These are phyloP conservation scores for Neonectria sp. DNA, from an alignment of 2,329 filamentous ascomycete genomes.

Conservation along the genomic window DNA sequence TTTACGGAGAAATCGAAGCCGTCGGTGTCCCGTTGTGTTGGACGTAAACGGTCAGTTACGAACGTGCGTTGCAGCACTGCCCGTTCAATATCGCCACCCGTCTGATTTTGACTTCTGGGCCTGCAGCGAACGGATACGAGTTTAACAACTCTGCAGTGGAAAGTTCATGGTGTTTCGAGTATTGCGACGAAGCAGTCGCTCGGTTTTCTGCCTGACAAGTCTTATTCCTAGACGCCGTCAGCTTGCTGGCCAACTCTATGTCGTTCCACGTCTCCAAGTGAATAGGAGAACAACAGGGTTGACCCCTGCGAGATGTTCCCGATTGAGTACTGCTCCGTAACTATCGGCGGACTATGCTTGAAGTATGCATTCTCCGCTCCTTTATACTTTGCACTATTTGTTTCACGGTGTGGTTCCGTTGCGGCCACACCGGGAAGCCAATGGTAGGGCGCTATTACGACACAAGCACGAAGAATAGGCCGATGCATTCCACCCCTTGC, in stretches of 20 bases:
- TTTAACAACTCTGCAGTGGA: background rate
- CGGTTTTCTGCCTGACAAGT: background rate
- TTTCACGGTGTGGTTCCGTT: background rate
- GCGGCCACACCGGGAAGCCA: background rate
- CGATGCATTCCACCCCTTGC: too few species aligned
- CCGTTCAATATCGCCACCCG: background rate
- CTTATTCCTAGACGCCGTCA: background rate
- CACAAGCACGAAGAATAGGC: background rate
- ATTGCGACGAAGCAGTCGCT: background rate
- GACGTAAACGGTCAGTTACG: background rate
- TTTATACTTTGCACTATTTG: background rate
- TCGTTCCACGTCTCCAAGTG: background rate
- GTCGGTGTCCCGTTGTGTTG: slow-evolving; percentile 37
- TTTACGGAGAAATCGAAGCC: slow-evolving; percentile 27
- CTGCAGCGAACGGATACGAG: background rate
- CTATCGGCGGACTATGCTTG: background rate
- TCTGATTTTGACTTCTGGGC: background rate
- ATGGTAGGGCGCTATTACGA: background rate
- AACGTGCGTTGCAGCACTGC: background rate
- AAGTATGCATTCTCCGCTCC: background rate
- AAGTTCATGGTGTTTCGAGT: background rate
- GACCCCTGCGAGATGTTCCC: background rate
- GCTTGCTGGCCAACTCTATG: background rate
- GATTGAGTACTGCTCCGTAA: background rate
- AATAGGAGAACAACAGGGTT: background rate